Evolutionary conservation across 2,329 filamentous ascomycete species (phyloP).

Genomic region (Colletotrichum liaoningense): DNA sequence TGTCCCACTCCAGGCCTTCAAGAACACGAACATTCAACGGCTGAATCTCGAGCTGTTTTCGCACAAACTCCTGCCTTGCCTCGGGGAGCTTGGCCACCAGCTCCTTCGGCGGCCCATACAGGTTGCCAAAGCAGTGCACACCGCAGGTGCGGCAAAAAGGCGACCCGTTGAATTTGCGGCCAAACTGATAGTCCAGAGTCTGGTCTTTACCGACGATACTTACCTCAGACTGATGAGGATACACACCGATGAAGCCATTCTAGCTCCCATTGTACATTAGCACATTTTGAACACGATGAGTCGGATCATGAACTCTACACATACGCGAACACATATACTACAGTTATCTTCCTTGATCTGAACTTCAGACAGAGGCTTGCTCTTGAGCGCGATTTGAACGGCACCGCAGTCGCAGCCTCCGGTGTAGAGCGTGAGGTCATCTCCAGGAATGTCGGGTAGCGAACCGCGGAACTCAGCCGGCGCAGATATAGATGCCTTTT

Average conservation of each 20-base stretch:
- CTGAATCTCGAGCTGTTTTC: conserved; percentile 30
- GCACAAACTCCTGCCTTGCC: conserved; percentile 39
- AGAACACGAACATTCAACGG: conserved; percentile 30
- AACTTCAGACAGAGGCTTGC: conserved; percentile 48
- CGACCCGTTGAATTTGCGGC: conserved; percentile 37
- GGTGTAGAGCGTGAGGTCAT: conserved; percentile 29
- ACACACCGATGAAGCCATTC: conserved; percentile 43
- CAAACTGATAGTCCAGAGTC: conserved; percentile 41
- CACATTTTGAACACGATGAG: background rate
- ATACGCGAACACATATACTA: conserved; percentile 45
- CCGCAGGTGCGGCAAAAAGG: conserved; percentile 44
- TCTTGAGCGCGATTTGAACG: conserved; percentile 37
- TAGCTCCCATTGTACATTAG: background rate
- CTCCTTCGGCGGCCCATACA: conserved; percentile 45
- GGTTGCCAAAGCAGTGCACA: conserved; percentile 41
- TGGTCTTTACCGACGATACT: conserved; percentile 40
- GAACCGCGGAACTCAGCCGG: background rate
- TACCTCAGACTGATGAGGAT: conserved; percentile 43
- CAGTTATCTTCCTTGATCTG: conserved; percentile 55
- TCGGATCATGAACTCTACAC: background rate
- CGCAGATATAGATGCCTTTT: background rate
- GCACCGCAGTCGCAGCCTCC: conserved; percentile 44
- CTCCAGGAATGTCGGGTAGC: background rate
- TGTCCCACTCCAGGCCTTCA: conserved; percentile 17
- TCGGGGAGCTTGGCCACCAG: conserved; percentile 42